Base-by-base conservation (phyloP, 148 eudicot species). In the Dianthus caryophyllus region DNA sequence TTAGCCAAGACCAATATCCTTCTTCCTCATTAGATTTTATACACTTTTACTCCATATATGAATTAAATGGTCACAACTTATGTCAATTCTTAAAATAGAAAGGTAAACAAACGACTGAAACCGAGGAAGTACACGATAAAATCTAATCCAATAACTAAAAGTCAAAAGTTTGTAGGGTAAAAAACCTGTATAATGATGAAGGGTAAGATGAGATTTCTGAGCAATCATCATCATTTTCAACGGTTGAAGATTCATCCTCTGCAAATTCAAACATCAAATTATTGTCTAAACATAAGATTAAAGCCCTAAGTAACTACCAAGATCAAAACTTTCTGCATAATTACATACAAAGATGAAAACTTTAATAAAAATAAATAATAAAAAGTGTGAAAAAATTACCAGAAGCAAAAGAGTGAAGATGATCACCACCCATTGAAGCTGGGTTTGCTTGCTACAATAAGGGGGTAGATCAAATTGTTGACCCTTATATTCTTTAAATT, bases 191-290 rank as follows among this genome's bases (percentile, higher is more conserved):
- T 61, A 27, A 61, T 55, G 75, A 33, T 26, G 78, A 48, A 65
- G 52, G n/a, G 22, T 65, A 50, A 57, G 54, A 30, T 12, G 66
- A 68, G 70, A 65, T 55, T 9, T 70, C 71, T 27, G 61, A 68
- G 50, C 33, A 64, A 36, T 66, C 81, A 59, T 71, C 65, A 25
- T 78, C 81, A 59, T 71, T 63, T 5, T 74, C 81, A 60, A 74
- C 66, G 17, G 78, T 74, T 20, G 81, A 78, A 20, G 75, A 78
- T 61, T 74, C 78, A 49, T 74, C 81, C 29, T 78, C 81, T 74
- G 69, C 48, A 50, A 6, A 57, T 64, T 14, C 39, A 64, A 63
- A 47, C 44, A 75, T 5, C 0, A 2, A 50, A 66, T 33, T 33
- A 25, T 25, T 18, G 30, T 17, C 58, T 36, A 67, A 49, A 38